Conservation (phyloP, 2,329 filamentous ascomycete genomes). For the Fragosphaeria purpurea region DNA sequence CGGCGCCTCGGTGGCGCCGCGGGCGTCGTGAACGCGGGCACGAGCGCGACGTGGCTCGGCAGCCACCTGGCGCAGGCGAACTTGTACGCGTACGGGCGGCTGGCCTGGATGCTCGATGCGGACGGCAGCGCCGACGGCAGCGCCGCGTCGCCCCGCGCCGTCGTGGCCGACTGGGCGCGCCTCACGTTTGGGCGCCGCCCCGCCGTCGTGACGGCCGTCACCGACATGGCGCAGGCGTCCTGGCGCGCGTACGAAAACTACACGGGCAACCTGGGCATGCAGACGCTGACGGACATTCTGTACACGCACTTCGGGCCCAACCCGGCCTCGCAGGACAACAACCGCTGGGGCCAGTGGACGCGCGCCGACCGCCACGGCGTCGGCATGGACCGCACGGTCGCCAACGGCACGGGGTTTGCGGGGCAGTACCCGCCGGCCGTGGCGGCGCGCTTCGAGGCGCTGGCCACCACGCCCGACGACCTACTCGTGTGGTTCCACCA, state of each 20-base stretch:
- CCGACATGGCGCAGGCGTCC: conserved; percentile 54
- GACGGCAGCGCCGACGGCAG: conserved; percentile 42
- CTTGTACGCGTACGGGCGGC: conserved; percentile 54
- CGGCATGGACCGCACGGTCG: conserved; percentile 62
- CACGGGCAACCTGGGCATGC: conserved; percentile 58
- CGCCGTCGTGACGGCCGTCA: conserved; percentile 47
- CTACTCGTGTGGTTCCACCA: conserved; percentile 68
- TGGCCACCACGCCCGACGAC: conserved; percentile 56
- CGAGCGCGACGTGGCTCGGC: conserved; percentile 57
- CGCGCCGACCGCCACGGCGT: conserved; percentile 49
- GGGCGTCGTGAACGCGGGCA: conserved; percentile 58
- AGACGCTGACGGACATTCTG: conserved; percentile 59
- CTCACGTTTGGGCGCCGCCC: conserved; percentile 51
- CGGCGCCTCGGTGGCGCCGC: conserved; percentile 51
- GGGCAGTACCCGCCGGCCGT: conserved; percentile 57
- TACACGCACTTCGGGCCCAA: conserved; percentile 59
- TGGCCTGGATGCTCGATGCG: conserved; percentile 45
- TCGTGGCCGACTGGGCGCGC: conserved; percentile 41
- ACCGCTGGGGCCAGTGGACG: conserved; percentile 64
- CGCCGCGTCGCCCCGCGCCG: conserved; percentile 24
- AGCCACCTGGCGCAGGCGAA: conserved; percentile 63
- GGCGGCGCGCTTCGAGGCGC: conserved; percentile 45
- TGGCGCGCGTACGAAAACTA: conserved; percentile 66
- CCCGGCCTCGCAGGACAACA: conserved; percentile 55
- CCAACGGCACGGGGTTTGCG: conserved; percentile 55